These are phyloP conservation scores for Boletus edulis DNA, from an alignment of 768 basidiomycete genomes.

Conservation along the genomic window DNA sequence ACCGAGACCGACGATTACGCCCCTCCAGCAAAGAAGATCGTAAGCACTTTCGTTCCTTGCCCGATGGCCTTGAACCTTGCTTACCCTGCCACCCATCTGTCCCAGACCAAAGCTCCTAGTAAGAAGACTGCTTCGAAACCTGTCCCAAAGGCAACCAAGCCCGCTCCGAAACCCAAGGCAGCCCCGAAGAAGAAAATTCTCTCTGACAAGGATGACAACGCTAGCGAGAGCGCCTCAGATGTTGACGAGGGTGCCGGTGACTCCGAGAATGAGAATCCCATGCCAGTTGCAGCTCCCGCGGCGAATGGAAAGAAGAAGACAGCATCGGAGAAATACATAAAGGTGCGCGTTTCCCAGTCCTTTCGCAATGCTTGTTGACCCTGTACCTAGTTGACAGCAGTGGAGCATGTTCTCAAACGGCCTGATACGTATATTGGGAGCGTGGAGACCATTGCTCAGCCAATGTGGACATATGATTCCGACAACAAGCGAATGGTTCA, in stretches of 20 bases:
- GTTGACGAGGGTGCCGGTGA: conserved; percentile 37
- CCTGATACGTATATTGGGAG: conserved; percentile 98
- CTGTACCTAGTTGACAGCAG: conserved; percentile 72
- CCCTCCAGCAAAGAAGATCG: conserved; percentile 57
- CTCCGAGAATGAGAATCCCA: conserved; percentile 39
- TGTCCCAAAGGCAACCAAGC: conserved; percentile 40
- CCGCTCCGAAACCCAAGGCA: conserved; percentile 49
- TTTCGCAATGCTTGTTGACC: neutral
- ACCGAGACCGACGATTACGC: conserved; percentile 68
- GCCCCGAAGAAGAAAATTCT: conserved; percentile 69
- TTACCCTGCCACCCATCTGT: conserved; percentile 18
- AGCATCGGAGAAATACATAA: conserved; percentile 87
- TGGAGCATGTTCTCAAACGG: conserved; percentile 90
- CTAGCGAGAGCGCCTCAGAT: conserved; percentile 45
- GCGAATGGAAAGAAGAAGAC: conserved; percentile 71
- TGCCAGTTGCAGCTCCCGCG: conserved; percentile 22
- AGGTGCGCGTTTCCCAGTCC: conserved; percentile 47
- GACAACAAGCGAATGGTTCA: conserved; percentile 80
- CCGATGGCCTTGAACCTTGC: neutral
- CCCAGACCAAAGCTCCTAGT: conserved; percentile 33
- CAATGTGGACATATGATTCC: conserved; percentile 93
- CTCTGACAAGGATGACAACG: conserved; percentile 63
- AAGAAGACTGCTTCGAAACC: conserved; percentile 44
- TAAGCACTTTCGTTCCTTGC: neutral
- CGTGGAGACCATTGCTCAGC: conserved; percentile 80